These are phyloP conservation scores for Teratosphaeria viscida DNA, from an alignment of 2,329 filamentous ascomycete species.

Conservation along the genomic window DNA sequence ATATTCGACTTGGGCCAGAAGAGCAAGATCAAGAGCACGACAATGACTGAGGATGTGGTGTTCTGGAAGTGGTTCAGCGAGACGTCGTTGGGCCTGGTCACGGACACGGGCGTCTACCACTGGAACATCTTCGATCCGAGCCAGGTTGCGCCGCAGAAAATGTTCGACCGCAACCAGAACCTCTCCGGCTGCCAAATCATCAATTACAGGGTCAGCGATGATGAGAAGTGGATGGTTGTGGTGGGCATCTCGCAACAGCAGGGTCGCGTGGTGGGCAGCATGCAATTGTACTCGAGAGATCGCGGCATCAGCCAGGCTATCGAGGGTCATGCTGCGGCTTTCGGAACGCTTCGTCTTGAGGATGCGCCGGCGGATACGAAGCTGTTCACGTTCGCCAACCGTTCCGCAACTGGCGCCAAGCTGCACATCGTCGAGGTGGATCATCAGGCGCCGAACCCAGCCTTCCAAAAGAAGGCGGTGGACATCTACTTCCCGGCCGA, in stretches of 20 bases:
- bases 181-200: conserved; percentile 93
- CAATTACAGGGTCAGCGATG: conserved; percentile 93
- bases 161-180: conserved; percentile 90
- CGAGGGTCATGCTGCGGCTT: conserved; percentile 91
- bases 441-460: conserved; percentile 76
- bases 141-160: conserved; percentile 71
- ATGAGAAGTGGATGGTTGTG: conserved; percentile 97
- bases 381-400: conserved; percentile 92
- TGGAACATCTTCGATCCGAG: conserved; percentile 90
- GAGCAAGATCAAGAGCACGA: conserved; percentile 90
- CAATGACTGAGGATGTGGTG: conserved; percentile 92
- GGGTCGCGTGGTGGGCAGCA: conserved; percentile 85
- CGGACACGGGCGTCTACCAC: conserved; percentile 83
- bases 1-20: conserved; percentile 93
- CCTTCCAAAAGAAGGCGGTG: conserved; percentile 89
- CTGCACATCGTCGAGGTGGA: conserved; percentile 97
- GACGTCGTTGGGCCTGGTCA: conserved; percentile 77
- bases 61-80: conserved; percentile 99
- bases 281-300: conserved; percentile 95
- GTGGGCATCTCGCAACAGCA: conserved; percentile 92
- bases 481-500: conserved; percentile 97
- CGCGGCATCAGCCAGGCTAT: conserved; percentile 96
- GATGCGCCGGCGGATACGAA: conserved; percentile 85
- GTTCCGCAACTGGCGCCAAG: conserved; percentile 81
- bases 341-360: conserved; percentile 80